Evolutionary conservation across 345 rosid species (phyloP).

Genomic region (Diplotaxis tenuifolia): DNA sequence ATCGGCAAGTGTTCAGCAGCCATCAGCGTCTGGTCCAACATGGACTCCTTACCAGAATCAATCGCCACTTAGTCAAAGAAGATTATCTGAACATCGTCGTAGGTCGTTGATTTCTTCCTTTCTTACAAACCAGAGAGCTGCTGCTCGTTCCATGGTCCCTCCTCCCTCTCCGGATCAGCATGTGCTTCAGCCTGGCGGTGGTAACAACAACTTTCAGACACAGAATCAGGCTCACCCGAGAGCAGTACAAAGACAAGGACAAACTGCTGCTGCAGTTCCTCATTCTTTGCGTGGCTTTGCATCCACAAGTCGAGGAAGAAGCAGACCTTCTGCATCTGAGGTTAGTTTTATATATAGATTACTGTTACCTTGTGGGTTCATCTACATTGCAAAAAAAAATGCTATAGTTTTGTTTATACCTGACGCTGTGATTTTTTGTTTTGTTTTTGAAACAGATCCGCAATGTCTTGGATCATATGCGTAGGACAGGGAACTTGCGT

Average conservation of each 20-base stretch:
- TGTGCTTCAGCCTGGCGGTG: conserved; percentile 49
- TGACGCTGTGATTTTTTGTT: conserved; percentile 30
- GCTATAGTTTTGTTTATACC: background rate
- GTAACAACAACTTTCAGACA: conserved; percentile 37
- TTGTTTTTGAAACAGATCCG: conserved; percentile 54
- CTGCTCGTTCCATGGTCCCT: conserved; percentile 38
- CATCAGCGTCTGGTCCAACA: conserved; percentile 42
- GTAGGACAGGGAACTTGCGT: conserved; percentile 73
- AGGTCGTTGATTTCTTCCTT: conserved; percentile 62
- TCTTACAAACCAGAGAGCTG: conserved; percentile 47
- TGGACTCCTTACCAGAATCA: conserved; percentile 27
- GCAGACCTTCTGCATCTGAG: conserved; percentile 70
- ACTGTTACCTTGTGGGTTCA: background rate
- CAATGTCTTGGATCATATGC: conserved; percentile 80
- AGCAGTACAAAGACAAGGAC: conserved; percentile 60
- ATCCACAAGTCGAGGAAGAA: conserved; percentile 67
- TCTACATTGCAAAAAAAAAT: background rate
- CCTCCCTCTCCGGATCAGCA: conserved; percentile 46
- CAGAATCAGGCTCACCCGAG: conserved; percentile 50
- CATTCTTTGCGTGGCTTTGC: conserved; percentile 56
- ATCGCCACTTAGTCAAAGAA: conserved; percentile 50
- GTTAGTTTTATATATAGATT: conserved; percentile 45
- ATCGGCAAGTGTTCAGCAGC: conserved; percentile 46
- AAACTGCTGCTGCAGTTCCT: conserved; percentile 49
- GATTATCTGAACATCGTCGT: conserved; percentile 66